A percentile compares a stretch with the other conserved stretches of the same genome.
phyloP scores from a whole-genome alignment of 2,329 filamentous ascomycete genomes.

The Orbilia oligospora region DNA sequence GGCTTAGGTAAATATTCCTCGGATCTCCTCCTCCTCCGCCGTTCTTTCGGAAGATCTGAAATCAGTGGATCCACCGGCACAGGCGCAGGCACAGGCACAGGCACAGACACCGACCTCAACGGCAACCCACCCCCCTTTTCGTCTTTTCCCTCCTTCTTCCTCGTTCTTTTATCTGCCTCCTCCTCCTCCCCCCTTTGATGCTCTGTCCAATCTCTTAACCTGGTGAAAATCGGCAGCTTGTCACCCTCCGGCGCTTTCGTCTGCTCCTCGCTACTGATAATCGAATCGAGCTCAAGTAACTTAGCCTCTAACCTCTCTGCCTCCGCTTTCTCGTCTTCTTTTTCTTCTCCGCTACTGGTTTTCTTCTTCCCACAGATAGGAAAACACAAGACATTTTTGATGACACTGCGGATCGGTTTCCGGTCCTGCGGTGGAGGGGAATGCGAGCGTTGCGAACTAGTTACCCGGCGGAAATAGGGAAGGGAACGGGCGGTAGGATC shows the following conservation, averaged over 20 bases:
- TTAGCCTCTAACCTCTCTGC: not conserved
- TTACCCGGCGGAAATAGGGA: conserved; percentile 35
- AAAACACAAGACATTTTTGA: conserved; percentile 42
- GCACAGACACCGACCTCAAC: conserved; percentile 17
- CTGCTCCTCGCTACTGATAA: conserved; percentile 48
- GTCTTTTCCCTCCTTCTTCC: not conserved
- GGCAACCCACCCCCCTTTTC: conserved; percentile 6
- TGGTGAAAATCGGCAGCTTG: conserved; percentile 49
- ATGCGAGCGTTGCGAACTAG: conserved; percentile 43
- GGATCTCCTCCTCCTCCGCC: not conserved
- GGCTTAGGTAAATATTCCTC: not conserved
- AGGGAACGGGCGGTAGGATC: conserved; percentile 15
- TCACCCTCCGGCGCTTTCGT: conserved; percentile 55
- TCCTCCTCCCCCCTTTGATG: conserved; percentile 25
- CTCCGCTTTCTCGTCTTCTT: not conserved
- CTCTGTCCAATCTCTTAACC: conserved; percentile 55
- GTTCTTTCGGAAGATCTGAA: not conserved
- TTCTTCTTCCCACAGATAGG: conserved; percentile 17
- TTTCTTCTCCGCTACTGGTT: not conserved
- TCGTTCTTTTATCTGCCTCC: not conserved
- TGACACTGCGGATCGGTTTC: conserved; percentile 33
- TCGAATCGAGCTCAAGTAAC: conserved; percentile 23
- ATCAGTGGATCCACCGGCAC: not conserved
- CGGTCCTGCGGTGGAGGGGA: conserved; percentile 32
- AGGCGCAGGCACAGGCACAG: conserved; percentile 6